Evolutionary conservation across 306 rosid genomes (phyloP).

Genomic region (Canavalia gladiata): DNA sequence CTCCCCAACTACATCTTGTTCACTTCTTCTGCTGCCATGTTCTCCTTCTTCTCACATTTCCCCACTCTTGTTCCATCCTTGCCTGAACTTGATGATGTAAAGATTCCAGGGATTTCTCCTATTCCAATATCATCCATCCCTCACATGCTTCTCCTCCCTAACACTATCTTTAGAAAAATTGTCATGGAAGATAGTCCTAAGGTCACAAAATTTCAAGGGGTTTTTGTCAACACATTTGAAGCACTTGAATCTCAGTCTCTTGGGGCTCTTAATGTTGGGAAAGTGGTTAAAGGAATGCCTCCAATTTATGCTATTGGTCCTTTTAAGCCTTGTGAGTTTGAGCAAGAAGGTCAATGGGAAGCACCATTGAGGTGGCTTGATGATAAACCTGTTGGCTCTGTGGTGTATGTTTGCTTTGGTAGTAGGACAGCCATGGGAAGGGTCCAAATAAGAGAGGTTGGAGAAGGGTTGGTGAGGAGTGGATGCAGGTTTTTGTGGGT

Average conservation of each 20-base stretch:
- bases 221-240: conserved; percentile 60
- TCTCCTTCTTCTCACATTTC: conserved; percentile 52
- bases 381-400: conserved; percentile 48
- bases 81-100: neutral
- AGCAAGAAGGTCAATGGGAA: conserved; percentile 6
- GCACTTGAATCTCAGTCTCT: conserved; percentile 51
- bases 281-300: conserved; percentile 44
- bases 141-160: conserved; percentile 39
- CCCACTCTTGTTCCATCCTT: conserved; percentile 3
- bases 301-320: conserved; percentile 58
- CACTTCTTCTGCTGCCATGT: conserved; percentile 60
- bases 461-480: conserved; percentile 53
- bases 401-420: conserved; percentile 61
- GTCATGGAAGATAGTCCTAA: conserved; percentile 50
- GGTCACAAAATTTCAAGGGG: conserved; percentile 49
- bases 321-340: conserved; percentile 55
- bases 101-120: conserved; percentile 55
- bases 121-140: conserved; percentile 64
- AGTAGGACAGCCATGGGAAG: conserved; percentile 54
- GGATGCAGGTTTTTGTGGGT: conserved; percentile 64
- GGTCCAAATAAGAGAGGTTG: conserved; percentile 59
- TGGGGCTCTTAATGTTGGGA: conserved; percentile 36
- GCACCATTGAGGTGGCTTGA: conserved; percentile 54
- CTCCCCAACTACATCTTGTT: conserved; percentile 61
- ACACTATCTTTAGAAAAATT: conserved; percentile 28